These are phyloP conservation scores for Austroboletus festivus DNA, from an alignment of 768 basidiomycete species.

Conservation along the genomic window DNA sequence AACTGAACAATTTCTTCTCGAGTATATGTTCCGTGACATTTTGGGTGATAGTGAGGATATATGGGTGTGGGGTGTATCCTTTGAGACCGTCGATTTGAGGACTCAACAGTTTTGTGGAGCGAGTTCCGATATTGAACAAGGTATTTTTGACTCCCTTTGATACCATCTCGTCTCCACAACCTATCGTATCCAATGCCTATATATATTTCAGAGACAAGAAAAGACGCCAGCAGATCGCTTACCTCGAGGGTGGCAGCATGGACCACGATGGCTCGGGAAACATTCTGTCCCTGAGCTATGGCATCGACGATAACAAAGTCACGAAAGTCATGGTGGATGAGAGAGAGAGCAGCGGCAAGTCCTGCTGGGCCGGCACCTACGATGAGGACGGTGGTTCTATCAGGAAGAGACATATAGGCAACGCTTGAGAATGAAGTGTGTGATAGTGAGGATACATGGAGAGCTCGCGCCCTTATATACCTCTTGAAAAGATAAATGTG, in stretches of 20 bases:
- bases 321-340: conserved; percentile 37
- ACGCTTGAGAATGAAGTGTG: not conserved
- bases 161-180: not conserved
- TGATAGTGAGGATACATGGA: not conserved
- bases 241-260: conserved; percentile 19
- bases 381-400: conserved; percentile 39
- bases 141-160: not conserved
- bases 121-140: not conserved
- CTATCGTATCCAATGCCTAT: not conserved
- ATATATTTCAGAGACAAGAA: not conserved
- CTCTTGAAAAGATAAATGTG: no score
- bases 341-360: conserved; percentile 40
- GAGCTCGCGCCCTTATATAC: not conserved
- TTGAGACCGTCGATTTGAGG: conserved; percentile 35
- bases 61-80: conserved; percentile 41
- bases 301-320: conserved; percentile 41
- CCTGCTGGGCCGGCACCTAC: conserved; percentile 50
- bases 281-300: conserved; percentile 35
- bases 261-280: conserved; percentile 22
- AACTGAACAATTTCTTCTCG: conserved; percentile 1
- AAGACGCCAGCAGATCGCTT: not conserved
- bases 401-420: conserved; percentile 23
- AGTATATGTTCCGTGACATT: conserved; percentile 38
- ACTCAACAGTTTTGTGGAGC: conserved; percentile 16
- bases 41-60: conserved; percentile 27